Percentiles rank a stretch among this genome's conserved stretches.
phyloP scores from a whole-genome alignment of 257 asterid genomes.

The Leptodermis oblonga region DNA sequence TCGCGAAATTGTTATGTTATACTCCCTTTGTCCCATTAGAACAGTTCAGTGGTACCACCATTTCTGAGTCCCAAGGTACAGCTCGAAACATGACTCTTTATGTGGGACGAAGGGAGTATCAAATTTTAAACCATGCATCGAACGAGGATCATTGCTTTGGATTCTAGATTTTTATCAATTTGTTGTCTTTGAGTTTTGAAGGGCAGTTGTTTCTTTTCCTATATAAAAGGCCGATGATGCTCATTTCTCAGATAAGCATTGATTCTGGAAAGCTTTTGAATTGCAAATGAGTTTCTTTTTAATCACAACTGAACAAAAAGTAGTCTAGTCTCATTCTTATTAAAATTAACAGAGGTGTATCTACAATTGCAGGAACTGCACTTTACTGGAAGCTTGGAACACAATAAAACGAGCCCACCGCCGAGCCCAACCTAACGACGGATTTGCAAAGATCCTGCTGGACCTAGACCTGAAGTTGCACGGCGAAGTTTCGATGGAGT shows the following conservation, averaged over 20 bases:
- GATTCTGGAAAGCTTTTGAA: neutral
- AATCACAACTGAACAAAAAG: too few relatives aligned
- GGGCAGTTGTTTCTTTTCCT: too few relatives aligned
- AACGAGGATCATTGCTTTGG: too few relatives aligned
- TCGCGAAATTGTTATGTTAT: neutral
- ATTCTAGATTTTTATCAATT: too few relatives aligned
- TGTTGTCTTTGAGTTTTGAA: too few relatives aligned
- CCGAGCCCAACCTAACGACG: slow-evolving; percentile 97
- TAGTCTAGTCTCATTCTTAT: neutral
- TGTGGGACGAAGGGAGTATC: too few relatives aligned
- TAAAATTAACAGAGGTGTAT: neutral
- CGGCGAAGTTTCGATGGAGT: slow-evolving; percentile 87
- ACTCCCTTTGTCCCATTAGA: too few relatives aligned
- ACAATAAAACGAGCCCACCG: slow-evolving; percentile 76
- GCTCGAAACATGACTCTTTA: too few relatives aligned
- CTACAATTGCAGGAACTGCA: slow-evolving; percentile 52
- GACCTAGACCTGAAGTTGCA: slow-evolving; percentile 70
- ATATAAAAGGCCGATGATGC: too few relatives aligned
- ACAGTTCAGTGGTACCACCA: too few relatives aligned
- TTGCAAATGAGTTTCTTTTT: neutral
- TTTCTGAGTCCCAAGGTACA: too few relatives aligned
- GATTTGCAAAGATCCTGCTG: slow-evolving; percentile 81
- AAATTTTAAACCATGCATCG: neutral
- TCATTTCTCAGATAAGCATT: neutral
- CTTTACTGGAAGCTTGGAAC: slow-evolving; percentile 82